phyloP scores from a whole-genome alignment of 495 filamentous ascomycete genomes.

The Annulohypoxylon stygium region DNA sequence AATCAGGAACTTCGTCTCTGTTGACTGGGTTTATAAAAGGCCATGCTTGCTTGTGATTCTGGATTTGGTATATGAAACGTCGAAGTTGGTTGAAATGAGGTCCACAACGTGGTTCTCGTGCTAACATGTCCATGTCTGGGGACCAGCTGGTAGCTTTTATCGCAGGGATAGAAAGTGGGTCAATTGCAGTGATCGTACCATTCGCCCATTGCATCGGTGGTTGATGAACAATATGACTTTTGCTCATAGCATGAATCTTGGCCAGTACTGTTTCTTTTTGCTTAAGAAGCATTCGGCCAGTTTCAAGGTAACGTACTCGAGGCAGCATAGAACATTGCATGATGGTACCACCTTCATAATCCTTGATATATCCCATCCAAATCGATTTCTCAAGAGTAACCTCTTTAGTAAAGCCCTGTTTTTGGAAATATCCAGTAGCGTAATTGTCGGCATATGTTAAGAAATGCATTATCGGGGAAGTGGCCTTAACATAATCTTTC shows the following conservation, averaged over 20 bases:
- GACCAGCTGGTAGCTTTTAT: not conserved
- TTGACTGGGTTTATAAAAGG: not conserved
- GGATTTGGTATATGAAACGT: not conserved
- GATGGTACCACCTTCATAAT: not conserved
- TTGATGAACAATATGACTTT: not conserved
- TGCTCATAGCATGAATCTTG: not conserved
- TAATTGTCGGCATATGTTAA: not conserved
- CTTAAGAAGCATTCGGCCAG: not conserved
- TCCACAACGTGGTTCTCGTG: not conserved
- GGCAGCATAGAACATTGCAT: slow-evolving; percentile 3
- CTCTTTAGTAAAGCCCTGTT: slow-evolving; percentile 1
- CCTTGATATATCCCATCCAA: slow-evolving; percentile 3
- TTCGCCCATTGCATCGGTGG: not conserved
- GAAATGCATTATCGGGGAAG: not conserved
- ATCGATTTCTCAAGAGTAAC: not conserved
- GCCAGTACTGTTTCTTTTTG: not conserved
- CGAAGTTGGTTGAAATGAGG: not conserved
- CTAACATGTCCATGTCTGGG: not conserved
- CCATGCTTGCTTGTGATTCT: slow-evolving; percentile 3
- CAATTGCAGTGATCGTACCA: not conserved
- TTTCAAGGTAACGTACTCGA: not conserved
- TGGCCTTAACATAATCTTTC: not conserved
- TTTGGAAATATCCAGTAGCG: not conserved
- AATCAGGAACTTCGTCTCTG: not conserved
- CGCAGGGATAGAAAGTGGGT: not conserved